phyloP scores from a whole-genome alignment of 2,329 filamentous ascomycete genomes.

The Botryotinia convoluta region DNA sequence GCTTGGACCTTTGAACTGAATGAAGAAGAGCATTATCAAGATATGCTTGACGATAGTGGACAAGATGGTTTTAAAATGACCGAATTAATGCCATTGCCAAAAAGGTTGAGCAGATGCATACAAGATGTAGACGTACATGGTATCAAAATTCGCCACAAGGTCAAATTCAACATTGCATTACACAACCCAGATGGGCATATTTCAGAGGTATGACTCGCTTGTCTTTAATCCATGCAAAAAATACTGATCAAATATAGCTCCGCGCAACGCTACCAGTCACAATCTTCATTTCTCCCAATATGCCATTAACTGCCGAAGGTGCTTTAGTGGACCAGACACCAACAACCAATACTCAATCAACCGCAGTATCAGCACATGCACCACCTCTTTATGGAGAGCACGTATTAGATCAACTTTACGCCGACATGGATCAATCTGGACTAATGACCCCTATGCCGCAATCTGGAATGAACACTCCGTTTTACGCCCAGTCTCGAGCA shows the following conservation, averaged over 20 bases:
- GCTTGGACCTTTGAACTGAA: constrained; percentile 55
- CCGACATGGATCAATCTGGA: constrained; percentile 77
- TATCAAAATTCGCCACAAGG: constrained; percentile 89
- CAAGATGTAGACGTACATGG: constrained; percentile 87
- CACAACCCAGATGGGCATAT: constrained; percentile 94
- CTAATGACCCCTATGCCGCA: constrained; percentile 71
- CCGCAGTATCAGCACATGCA: constrained; percentile 59
- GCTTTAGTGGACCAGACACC: constrained; percentile 66
- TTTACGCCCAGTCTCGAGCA: constrained; percentile 67
- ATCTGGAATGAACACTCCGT: constrained; percentile 79
- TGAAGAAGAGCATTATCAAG: constrained; percentile 63
- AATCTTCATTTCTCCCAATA: constrained; percentile 92
- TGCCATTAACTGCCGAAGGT: constrained; percentile 84
- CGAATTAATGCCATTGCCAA: constrained; percentile 69
- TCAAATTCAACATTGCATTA: constrained; percentile 86
- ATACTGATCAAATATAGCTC: constrained; percentile 50
- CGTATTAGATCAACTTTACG: constrained; percentile 84
- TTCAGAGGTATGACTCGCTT: constrained; percentile 63
- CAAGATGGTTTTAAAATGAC: constrained; percentile 64
- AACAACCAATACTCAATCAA: constrained; percentile 44
- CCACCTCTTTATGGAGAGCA: constrained; percentile 94
- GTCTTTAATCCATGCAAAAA: constrained; percentile 19
- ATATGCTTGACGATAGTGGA: constrained; percentile 65
- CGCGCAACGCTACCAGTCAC: constrained; percentile 87
- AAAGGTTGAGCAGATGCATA: constrained; percentile 75